phyloP scores from a whole-genome alignment of 176 grass and related monocot species.

The Leersia perrieri region DNA sequence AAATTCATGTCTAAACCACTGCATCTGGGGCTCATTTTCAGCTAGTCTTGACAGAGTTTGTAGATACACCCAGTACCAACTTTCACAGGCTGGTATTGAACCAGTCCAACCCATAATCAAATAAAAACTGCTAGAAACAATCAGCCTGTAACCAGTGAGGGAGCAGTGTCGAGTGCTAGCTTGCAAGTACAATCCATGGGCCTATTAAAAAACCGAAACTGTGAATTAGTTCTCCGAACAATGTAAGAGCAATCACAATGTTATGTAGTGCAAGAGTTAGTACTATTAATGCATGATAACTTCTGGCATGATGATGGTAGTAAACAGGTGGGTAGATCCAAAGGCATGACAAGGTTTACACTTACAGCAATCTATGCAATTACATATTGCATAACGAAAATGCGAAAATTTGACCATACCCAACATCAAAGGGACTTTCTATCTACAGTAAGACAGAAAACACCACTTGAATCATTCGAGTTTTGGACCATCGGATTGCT shows the following conservation, averaged over 20 bases:
- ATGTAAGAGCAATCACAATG: neutral
- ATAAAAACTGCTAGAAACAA: neutral
- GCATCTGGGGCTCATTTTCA: slow-evolving; percentile 4
- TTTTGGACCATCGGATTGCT: too few species aligned
- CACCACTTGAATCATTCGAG: too few species aligned
- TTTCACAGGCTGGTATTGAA: neutral
- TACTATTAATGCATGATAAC: neutral
- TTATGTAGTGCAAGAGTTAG: neutral
- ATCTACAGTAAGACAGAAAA: too few species aligned
- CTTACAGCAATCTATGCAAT: neutral
- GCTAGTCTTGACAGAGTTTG: neutral
- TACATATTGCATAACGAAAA: neutral
- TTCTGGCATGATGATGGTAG: neutral
- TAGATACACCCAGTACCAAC: slow-evolving; percentile 9
- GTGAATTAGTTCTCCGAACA: slow-evolving; percentile 11
- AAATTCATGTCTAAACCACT: slow-evolving; percentile 15
- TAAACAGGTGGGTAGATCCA: neutral
- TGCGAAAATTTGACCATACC: neutral
- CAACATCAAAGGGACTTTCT: too few species aligned
- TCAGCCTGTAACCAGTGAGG: neutral
- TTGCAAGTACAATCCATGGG: slow-evolving; percentile 12
- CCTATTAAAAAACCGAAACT: slow-evolving; percentile 17
- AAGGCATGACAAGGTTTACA: neutral
- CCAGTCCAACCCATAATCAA: neutral
- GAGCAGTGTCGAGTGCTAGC: neutral